phyloP scores from a whole-genome alignment of 495 filamentous ascomycete species.

The Cryomyces minteri region DNA sequence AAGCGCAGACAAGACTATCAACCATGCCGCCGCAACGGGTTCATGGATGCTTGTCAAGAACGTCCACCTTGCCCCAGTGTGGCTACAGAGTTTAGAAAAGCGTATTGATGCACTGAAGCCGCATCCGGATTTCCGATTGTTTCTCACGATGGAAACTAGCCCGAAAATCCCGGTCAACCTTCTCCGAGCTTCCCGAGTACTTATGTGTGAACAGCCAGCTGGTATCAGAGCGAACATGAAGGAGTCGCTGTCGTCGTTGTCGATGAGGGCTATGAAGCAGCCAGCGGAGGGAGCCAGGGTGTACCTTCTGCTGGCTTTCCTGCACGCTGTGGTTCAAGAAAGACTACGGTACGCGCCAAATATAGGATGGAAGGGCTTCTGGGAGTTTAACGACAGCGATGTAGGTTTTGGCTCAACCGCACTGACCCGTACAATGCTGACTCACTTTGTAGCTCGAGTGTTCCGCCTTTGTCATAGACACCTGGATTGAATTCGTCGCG shows the following conservation, averaged over 20 bases:
- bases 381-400: slow-evolving; percentile 99
- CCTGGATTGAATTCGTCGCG: slow-evolving; percentile 73
- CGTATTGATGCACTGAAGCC: slow-evolving; percentile 88
- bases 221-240: slow-evolving; percentile 98
- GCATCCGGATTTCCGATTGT: slow-evolving; percentile 82
- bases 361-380: slow-evolving; percentile 96
- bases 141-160: slow-evolving; percentile 95
- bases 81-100: slow-evolving; percentile 95
- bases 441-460: slow-evolving; percentile 63
- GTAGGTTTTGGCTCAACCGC: slow-evolving; percentile 37
- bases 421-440: background rate
- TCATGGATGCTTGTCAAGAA: slow-evolving; percentile 99
- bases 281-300: slow-evolving; percentile 84
- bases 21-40: slow-evolving; percentile 77
- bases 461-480: slow-evolving; percentile 87
- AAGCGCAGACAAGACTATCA: slow-evolving; percentile 87
- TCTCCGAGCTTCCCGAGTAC: slow-evolving; percentile 74
- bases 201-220: slow-evolving; percentile 97
- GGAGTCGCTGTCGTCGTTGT: slow-evolving; percentile 74
- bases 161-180: slow-evolving; percentile 95
- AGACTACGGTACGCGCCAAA: slow-evolving; percentile 85
- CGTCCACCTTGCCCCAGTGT: slow-evolving; percentile 87
- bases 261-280: slow-evolving; percentile 54
- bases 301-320: slow-evolving; percentile 80
- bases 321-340: slow-evolving; percentile 94